Percentiles rank a stretch among this genome's conserved stretches.
phyloP scores from a whole-genome alignment of 352 stramenopile species.

The Thalassiosira livingstoniorum region DNA sequence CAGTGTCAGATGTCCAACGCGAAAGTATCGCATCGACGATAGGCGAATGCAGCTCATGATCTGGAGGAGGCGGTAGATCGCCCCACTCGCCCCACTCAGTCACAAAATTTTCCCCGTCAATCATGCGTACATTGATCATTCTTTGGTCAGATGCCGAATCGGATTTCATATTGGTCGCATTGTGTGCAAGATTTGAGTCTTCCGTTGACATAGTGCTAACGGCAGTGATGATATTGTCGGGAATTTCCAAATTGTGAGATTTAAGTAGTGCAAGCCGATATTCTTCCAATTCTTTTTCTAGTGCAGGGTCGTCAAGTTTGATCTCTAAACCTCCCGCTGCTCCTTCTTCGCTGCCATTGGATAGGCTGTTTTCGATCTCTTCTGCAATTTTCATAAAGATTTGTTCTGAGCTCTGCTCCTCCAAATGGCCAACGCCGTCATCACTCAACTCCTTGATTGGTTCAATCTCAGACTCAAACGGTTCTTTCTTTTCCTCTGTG shows the following conservation, averaged over 20 bases:
- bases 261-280: slow-evolving; percentile 51
- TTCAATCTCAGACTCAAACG: slow-evolving; percentile 61
- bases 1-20: slow-evolving; percentile 71
- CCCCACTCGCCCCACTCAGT: slow-evolving; percentile 77
- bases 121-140: slow-evolving; percentile 79
- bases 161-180: not conserved
- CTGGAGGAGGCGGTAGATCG: slow-evolving; percentile 73
- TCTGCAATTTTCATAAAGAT: slow-evolving; percentile 55
- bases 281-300: slow-evolving; percentile 65
- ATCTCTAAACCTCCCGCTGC: slow-evolving; percentile 10
- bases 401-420: not conserved
- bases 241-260: slow-evolving; percentile 18
- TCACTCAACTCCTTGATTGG: slow-evolving; percentile 48
- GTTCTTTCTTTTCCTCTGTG: slow-evolving; percentile 25
- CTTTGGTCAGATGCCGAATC: slow-evolving; percentile 44
- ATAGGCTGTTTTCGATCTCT: slow-evolving; percentile 39
- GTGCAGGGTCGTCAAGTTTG: slow-evolving; percentile 49
- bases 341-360: slow-evolving; percentile 12
- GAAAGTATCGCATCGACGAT: slow-evolving; percentile 76
- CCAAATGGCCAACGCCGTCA: too few species aligned
- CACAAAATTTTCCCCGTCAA: slow-evolving; percentile 82
- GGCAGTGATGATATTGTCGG: not conserved
- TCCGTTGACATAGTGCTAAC: not conserved
- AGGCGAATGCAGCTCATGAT: slow-evolving; percentile 77
- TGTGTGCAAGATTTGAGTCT: not conserved